Conservation (phyloP, 306 rosid species). For the Vigna nakashimae region DNA sequence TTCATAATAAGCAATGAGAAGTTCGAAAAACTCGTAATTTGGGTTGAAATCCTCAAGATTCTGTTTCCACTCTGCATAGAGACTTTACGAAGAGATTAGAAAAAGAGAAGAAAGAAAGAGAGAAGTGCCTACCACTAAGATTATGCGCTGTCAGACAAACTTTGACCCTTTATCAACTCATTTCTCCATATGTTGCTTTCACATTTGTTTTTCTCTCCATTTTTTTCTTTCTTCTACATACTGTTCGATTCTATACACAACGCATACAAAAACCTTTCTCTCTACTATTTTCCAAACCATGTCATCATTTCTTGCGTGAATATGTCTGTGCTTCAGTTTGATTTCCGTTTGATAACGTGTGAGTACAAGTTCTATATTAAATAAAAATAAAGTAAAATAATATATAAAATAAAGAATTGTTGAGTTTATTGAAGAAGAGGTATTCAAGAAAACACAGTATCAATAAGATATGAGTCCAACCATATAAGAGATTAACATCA, state of each 20-base stretch:
- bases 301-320: no score
- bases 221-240: constrained; percentile 30
- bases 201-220: constrained; percentile 36
- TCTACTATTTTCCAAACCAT: neutral
- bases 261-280: neutral
- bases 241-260: constrained; percentile 44
- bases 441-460: no score
- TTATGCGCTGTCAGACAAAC: constrained; percentile 54
- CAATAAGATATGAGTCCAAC: no score
- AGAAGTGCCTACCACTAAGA: constrained; percentile 63
- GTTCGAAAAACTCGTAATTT: neutral
- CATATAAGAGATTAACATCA: no score
- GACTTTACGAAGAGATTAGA: constrained; percentile 41
- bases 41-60: neutral
- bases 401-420: no score
- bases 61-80: neutral
- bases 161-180: constrained; percentile 49
- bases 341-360: no score
- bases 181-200: constrained; percentile 43
- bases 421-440: no score
- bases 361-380: no score
- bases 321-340: no score
- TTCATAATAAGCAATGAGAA: neutral
- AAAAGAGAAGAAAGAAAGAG: constrained; percentile 41
- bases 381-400: no score